Evolutionary conservation across 768 basidiomycete species (phyloP).

Genomic region (Russula sp.): DNA sequence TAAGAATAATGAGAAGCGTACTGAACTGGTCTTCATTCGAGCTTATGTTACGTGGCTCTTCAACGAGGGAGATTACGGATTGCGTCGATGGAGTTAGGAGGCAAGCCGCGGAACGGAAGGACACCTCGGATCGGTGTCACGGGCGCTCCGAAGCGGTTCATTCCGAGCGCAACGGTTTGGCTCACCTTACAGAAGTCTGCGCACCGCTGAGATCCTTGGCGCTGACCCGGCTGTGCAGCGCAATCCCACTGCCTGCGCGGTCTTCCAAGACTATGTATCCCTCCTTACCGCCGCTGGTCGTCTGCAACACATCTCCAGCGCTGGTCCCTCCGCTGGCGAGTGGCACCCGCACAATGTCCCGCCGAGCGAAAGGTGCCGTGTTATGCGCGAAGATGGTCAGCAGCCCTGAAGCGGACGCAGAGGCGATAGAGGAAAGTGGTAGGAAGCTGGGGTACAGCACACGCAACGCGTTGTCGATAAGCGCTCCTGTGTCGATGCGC

Average conservation of each 20-base stretch:
- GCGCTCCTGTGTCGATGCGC: constrained; percentile 50
- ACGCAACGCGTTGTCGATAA: constrained; percentile 72
- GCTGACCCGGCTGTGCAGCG: constrained; percentile 20
- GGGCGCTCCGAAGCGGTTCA: too few relatives aligned
- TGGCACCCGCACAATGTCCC: constrained; percentile 71
- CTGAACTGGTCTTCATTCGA: too few relatives aligned
- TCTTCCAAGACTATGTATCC: constrained; percentile 71
- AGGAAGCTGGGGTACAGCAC: constrained; percentile 55
- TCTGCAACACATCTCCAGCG: constrained; percentile 52
- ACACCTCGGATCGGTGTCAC: too few relatives aligned
- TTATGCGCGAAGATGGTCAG: constrained; percentile 65
- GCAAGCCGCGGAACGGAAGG: too few relatives aligned
- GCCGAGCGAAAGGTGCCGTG: constrained; percentile 72
- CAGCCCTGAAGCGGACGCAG: constrained; percentile 34
- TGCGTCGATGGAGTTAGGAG: too few relatives aligned
- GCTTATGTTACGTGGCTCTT: too few relatives aligned
- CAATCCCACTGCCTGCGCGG: constrained; percentile 32
- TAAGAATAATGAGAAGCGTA: too few relatives aligned
- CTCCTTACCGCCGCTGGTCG: constrained; percentile 53
- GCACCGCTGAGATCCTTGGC: constrained; percentile 2
- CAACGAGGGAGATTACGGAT: too few relatives aligned
- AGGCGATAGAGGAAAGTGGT: constrained; percentile 25
- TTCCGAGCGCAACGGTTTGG: too few relatives aligned
- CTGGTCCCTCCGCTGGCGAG: constrained; percentile 37
- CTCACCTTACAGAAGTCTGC: neutral